A percentile compares a stretch with the other conserved stretches of the same genome.
phyloP scores from a whole-genome alignment of 257 asterid species.

The Eustoma russellianum region DNA sequence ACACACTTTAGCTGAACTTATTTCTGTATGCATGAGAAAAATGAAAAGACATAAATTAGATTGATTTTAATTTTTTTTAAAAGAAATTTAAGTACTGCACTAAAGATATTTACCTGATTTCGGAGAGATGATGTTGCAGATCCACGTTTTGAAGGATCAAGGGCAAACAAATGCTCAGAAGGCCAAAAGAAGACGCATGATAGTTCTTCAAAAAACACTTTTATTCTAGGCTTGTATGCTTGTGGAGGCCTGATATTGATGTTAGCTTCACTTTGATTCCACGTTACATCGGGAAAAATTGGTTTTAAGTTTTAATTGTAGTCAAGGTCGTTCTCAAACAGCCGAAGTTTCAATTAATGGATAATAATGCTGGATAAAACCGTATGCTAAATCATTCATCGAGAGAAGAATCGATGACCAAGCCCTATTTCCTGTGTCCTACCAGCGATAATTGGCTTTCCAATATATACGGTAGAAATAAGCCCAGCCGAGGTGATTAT shows the following conservation, averaged over 20 bases:
- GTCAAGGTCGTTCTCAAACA: too few species aligned
- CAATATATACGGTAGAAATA: too few species aligned
- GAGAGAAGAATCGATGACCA: too few species aligned
- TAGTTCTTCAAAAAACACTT: slow-evolving; percentile 45
- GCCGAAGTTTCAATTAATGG: too few species aligned
- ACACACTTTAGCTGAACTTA: too few species aligned
- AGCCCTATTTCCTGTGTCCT: slow-evolving; percentile 83
- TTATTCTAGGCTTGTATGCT: slow-evolving; percentile 36
- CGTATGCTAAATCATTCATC: too few species aligned
- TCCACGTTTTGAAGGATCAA: slow-evolving; percentile 54
- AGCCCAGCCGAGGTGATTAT: too few species aligned
- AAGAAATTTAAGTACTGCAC: too few species aligned
- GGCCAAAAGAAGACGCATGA: slow-evolving; percentile 49
- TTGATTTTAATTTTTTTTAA: too few species aligned
- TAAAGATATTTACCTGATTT: slow-evolving; percentile 48
- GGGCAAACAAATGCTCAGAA: slow-evolving; percentile 48
- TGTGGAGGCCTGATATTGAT: slow-evolving; percentile 59
- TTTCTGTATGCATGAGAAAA: too few species aligned
- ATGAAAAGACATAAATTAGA: too few species aligned
- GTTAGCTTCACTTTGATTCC: slow-evolving; percentile 41
- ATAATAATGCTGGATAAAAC: too few species aligned
- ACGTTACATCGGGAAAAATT: neutral
- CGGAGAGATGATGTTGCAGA: slow-evolving; percentile 48
- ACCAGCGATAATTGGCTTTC: slow-evolving; percentile 72
- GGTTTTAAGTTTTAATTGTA: neutral